These are phyloP conservation scores for Berberis thunbergii DNA, from an alignment of 164 flowering plant species.

Conservation along the genomic window DNA sequence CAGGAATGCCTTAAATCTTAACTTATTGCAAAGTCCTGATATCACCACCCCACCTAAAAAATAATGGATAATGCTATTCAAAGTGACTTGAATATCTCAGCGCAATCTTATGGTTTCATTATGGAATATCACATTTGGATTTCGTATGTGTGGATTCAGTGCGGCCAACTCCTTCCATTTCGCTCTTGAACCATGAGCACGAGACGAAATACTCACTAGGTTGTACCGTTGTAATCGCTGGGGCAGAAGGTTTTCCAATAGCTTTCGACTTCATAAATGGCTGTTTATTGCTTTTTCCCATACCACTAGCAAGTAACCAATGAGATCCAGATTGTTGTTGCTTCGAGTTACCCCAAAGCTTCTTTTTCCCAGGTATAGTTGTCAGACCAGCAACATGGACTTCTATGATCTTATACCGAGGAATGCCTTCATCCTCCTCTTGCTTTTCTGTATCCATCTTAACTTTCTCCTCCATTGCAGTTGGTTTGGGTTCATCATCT, in stretches of 20 bases:
- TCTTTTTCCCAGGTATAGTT: slow-evolving; percentile 31
- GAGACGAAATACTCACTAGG: slow-evolving; percentile 75
- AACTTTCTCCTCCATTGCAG: slow-evolving; percentile 13
- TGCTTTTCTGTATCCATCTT: slow-evolving; percentile 27
- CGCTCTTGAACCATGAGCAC: slow-evolving; percentile 50
- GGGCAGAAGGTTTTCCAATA: slow-evolving; percentile 25
- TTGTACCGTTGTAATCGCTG: slow-evolving; percentile 27
- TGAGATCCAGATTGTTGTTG: slow-evolving; percentile 85
- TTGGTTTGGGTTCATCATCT: slow-evolving; percentile 33
- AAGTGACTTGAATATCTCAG: slow-evolving; percentile 7
- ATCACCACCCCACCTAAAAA: no score
- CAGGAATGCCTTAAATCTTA: no score
- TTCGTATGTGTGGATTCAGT: slow-evolving; percentile 53
- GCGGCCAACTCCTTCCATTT: slow-evolving; percentile 68
- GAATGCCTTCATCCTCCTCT: slow-evolving; percentile 30
- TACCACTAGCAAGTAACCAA: slow-evolving; percentile 85
- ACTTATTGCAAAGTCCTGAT: no score
- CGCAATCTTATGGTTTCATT: slow-evolving; percentile 46
- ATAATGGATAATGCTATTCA: neutral
- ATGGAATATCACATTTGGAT: slow-evolving; percentile 61
- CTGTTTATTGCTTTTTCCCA: slow-evolving; percentile 66
- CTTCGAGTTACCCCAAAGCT: slow-evolving; percentile 35
- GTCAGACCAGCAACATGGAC: slow-evolving; percentile 68
- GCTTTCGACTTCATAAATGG: slow-evolving; percentile 49
- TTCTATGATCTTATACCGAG: slow-evolving; percentile 52